Base-by-base conservation (phyloP, 2,329 filamentous ascomycete species). In the Emmonsiellopsis sp. region DNA sequence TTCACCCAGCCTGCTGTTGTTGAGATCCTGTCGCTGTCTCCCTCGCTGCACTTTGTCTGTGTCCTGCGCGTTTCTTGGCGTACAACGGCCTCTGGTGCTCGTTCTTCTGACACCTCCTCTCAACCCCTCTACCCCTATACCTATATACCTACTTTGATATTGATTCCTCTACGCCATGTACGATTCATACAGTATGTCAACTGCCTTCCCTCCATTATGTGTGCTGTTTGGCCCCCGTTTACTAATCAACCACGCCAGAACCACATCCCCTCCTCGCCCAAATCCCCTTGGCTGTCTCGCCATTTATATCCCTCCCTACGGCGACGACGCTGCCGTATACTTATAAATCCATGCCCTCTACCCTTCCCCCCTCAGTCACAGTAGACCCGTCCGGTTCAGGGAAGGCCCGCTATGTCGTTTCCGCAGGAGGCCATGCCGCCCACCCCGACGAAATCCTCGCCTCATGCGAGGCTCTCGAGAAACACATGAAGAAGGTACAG, bases 291-390 rank as follows among this genome's bases (percentile, higher is more conserved):
- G 94, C 90, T 49, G 90, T 97, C 44, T 96, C 92, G 2, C 93
- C 93, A 30, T 96, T 96, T 75, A 83, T 97, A 63, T 87, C 86
- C 56, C 85, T 98, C 34, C 93, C 93, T 9, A 86, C 88, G 32
- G 86, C 92, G 30, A 87, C 91, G 16, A 95, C 91, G 0, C 82
- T 98, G 7, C 92, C 93, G 26, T 97, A 97, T 76, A 95, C 89
- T 62, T 97, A 96, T 79, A 92, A 91, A 67, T 80, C 84, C 9
- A 85, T 97, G 66, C 89, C 92, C 0, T 92, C 89, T 0, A 87
- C 89, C 2, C 81, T 97, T 0, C 92, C 93, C 0, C 83, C 83
- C 1, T 87, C 87, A 1, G 78, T 82, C 35, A 80, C 83, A 7
- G 78, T 79, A 55, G 73, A 79, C 55, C 68, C 70, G 43, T 69